Base-by-base conservation (phyloP, 805 yeast species). In the Cyberlindnera euphorbiae region DNA sequence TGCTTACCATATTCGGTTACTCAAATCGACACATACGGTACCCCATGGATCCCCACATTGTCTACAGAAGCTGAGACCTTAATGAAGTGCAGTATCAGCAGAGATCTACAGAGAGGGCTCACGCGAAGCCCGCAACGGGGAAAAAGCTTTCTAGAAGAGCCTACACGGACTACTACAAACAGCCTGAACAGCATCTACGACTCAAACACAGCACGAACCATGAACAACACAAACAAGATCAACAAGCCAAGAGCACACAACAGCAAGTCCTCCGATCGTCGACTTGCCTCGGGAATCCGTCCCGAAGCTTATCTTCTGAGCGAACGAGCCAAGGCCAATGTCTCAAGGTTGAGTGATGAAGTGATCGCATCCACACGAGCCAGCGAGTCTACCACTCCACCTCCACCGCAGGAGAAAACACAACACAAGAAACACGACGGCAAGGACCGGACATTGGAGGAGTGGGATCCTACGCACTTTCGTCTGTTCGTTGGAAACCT, bases 401-500 rank as follows among this genome's bases (percentile, higher is more conserved):
- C n/a, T n/a, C n/a, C n/a, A n/a, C n/a, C n/a, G n/a, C n/a, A n/a
- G n/a, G n/a, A n/a, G n/a, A n/a, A n/a, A n/a, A n/a, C n/a, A n/a
- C n/a, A n/a, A n/a, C n/a, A n/a, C n/a, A n/a, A n/a, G n/a, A n/a
- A n/a, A n/a, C n/a, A n/a, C n/a, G 27, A 25, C 29, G 16, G 1
- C 5, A 45, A 73, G 15, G 56, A 65, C 5, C n/a, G n/a, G n/a
- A n/a, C n/a, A n/a, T n/a, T n/a, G n/a, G n/a, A n/a, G n/a, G 82
- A 74, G 28, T 82, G 87, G 87, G 73, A 82, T 49, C 85, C 88
- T 1, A 60, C 65, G 13, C 87, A 82, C 46, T 83, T 79, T 58
- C 61, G 86, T 21, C 60, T 83, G 15, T 83, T 83, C 58, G 84
- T 83, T 7, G 94, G 93, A 0, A 82, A 83, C 47, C 56, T 83